phyloP scores from a whole-genome alignment of 352 stramenopile genomes.

The Globisporangium alternatum region DNA sequence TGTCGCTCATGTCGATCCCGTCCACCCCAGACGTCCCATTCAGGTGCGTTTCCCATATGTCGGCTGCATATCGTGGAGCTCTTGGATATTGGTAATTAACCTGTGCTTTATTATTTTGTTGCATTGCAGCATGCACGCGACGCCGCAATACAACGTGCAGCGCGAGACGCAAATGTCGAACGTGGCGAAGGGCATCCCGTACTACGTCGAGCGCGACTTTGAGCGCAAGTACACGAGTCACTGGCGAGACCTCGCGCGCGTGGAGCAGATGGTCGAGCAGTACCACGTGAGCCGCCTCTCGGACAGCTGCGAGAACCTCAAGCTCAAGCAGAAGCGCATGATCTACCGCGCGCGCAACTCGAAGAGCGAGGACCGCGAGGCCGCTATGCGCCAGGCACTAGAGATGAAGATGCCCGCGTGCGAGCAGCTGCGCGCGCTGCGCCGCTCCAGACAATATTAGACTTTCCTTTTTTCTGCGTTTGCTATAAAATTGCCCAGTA shows the following conservation, averaged over 20 bases:
- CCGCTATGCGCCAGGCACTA: slow-evolving; percentile 71
- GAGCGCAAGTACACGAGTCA: slow-evolving; percentile 84
- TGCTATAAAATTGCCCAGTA: too few species aligned
- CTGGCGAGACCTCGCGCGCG: slow-evolving; percentile 78
- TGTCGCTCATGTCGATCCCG: slow-evolving; percentile 80
- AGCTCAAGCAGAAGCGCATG: slow-evolving; percentile 85
- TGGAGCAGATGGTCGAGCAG: slow-evolving; percentile 88
- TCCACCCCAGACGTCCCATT: slow-evolving; percentile 72
- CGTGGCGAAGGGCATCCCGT: slow-evolving; percentile 83
- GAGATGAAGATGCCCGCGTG: slow-evolving; percentile 85
- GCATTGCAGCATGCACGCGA: slow-evolving; percentile 61
- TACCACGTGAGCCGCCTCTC: slow-evolving; percentile 66
- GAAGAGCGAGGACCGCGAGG: slow-evolving; percentile 70
- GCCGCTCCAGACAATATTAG: slow-evolving; percentile 60
- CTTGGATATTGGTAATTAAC: not conserved
- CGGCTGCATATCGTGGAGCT: not conserved
- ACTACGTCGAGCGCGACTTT: slow-evolving; percentile 87
- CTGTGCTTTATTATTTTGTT: not conserved
- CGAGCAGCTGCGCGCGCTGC: slow-evolving; percentile 70
- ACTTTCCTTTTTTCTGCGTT: not conserved
- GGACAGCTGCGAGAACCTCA: slow-evolving; percentile 78
- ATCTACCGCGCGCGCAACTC: slow-evolving; percentile 83
- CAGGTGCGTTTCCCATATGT: slow-evolving; percentile 28
- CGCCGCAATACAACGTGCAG: slow-evolving; percentile 69
- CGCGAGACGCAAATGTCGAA: slow-evolving; percentile 77